Evolutionary conservation across 2,329 filamentous ascomycete species (phyloP), one percentile per base, ranked within the genome.

Genomic region (Neofusicoccum ribis): DNA sequence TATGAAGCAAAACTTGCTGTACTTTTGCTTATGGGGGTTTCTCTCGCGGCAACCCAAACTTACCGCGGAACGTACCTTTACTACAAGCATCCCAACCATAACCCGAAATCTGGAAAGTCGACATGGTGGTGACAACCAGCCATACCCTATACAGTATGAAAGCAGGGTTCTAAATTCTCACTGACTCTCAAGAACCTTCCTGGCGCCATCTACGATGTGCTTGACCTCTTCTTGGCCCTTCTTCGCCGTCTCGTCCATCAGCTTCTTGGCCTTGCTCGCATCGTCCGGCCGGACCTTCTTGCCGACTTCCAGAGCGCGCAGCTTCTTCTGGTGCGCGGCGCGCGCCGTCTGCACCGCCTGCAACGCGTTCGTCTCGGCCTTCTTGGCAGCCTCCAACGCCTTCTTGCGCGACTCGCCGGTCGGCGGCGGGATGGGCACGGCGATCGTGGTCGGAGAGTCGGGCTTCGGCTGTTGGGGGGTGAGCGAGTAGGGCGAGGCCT

Each of bases 351-450:
- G 75, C 41, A 84, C 74, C 49, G 68, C 73, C 47, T 73, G 76
- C 58, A 76, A 74, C 0, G 81, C 82, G 20, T 75, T 74, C 62
- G 82, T 80, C 3, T 78, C 75, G 5, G 79, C 79, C 67, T 79
- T 80, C 6, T 71, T 70, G 9, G 82, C 79, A 5, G 71, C 68
- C 0, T 78, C 72, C 3, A 81, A 70, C 12, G 76, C 77, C 4
- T 70, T 71, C 52, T 80, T 78, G 31, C 83, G 77, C n/a, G 81
- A 80, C 68, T 87, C 85, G 58, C 83, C 85, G 0, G 85, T 88
- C 0, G 85, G 84, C 5, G 85, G 84, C 1, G 85, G 85, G 27
- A 87, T 81, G 20, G 83, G 82, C 17, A 88, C 78, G 58, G 83
- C 80, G 8, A 87, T 77, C 5, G 84, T 82, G n/a, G 81, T 78